Percentiles rank a stretch among this genome's conserved stretches.
Conservation (phyloP, 768 basidiomycete genomes). For the Mrakia blollopis region DNA sequence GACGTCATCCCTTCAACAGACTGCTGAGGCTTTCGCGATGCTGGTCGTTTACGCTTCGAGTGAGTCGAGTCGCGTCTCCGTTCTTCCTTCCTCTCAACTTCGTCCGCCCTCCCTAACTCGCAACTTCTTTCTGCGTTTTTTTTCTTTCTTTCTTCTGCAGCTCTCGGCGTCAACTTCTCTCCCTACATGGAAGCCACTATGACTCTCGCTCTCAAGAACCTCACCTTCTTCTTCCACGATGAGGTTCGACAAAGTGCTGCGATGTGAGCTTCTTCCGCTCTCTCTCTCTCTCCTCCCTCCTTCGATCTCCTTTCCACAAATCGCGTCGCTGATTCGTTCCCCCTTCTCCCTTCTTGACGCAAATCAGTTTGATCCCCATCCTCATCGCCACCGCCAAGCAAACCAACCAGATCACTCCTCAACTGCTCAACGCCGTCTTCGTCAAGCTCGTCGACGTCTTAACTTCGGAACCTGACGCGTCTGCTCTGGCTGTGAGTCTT, state of each 20-base stretch:
- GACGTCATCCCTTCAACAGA: slow-evolving; percentile 76
- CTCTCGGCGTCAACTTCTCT: slow-evolving; percentile 60
- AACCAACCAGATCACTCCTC: slow-evolving; percentile 53
- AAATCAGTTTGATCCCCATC: background rate
- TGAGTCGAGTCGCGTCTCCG: background rate
- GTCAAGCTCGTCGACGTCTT: slow-evolving; percentile 61
- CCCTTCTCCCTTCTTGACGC: background rate
- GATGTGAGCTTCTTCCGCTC: slow-evolving; percentile 50
- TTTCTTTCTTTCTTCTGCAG: background rate
- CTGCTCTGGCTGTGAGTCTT: background rate
- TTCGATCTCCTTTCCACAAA: too few relatives aligned
- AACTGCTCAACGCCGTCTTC: slow-evolving; percentile 64
- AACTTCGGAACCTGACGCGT: slow-evolving; percentile 9
- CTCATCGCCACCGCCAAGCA: slow-evolving; percentile 47
- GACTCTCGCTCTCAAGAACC: slow-evolving; percentile 63
- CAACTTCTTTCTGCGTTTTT: too few relatives aligned
- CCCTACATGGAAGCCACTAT: slow-evolving; percentile 68
- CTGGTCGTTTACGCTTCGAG: slow-evolving; percentile 69
- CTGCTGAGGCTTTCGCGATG: slow-evolving; percentile 83
- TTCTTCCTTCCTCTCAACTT: background rate
- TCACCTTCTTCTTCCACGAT: slow-evolving; percentile 77
- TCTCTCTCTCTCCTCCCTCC: background rate
- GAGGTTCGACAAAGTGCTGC: slow-evolving; percentile 74
- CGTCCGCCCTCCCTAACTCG: too few relatives aligned
- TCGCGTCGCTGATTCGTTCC: background rate